phyloP scores from a whole-genome alignment of 2,329 filamentous ascomycete genomes.

The Elsinoe ampelina region DNA sequence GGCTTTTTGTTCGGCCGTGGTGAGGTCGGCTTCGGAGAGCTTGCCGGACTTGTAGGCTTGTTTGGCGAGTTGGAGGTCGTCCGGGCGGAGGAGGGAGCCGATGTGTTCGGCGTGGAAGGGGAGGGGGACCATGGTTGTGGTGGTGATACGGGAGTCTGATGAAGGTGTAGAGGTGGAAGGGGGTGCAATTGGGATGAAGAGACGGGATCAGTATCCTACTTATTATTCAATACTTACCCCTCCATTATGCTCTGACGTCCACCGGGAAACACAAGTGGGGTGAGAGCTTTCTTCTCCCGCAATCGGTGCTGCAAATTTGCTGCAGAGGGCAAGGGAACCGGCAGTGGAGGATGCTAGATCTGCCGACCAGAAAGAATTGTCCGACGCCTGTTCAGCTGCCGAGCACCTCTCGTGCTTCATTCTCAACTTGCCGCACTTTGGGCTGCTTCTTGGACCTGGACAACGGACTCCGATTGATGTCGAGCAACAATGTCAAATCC shows the following conservation, averaged over 20 bases:
- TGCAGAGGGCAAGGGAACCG: background rate
- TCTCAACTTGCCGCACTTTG: background rate
- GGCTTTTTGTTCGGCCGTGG: conserved; percentile 53
- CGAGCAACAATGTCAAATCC: background rate
- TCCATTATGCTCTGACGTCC: background rate
- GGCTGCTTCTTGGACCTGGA: background rate
- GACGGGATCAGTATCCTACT: background rate
- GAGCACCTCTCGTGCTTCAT: background rate
- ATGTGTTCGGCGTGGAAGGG: conserved; percentile 67
- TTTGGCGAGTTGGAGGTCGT: conserved; percentile 51
- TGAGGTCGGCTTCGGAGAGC: conserved; percentile 47
- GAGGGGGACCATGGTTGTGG: conserved; percentile 26
- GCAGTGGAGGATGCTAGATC: background rate
- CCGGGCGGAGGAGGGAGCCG: conserved; percentile 60
- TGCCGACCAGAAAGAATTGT: background rate
- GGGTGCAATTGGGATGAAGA: background rate
- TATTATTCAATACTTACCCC: background rate
- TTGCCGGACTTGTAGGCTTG: conserved; percentile 48
- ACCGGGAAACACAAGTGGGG: background rate
- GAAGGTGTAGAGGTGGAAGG: background rate
- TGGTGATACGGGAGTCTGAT: background rate
- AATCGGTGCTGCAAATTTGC: background rate
- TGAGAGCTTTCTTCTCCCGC: background rate
- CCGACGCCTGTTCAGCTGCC: background rate
- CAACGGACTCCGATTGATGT: background rate